Evolutionary conservation across 148 eudicot species (phyloP).

Genomic region (Oxyria digyna): DNA sequence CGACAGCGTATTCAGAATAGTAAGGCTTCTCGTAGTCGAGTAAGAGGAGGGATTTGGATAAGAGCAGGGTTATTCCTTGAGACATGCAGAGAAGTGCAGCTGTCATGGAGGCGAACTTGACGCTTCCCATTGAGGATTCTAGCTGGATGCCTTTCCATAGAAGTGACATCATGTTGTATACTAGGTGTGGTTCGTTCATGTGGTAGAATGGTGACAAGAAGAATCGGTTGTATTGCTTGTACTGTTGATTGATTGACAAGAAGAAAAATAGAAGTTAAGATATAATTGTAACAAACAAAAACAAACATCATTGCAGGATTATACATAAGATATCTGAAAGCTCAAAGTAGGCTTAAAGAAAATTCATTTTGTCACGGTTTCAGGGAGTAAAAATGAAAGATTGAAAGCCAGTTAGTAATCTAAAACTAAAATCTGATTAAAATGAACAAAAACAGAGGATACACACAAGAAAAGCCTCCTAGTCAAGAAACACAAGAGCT

Average conservation of each 20-base stretch:
- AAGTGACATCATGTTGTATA: constrained; percentile 87
- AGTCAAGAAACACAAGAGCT: background rate
- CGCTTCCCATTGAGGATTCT: constrained; percentile 77
- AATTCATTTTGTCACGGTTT: background rate
- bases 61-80: constrained; percentile 63
- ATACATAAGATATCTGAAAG: background rate
- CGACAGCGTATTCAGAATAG: constrained; percentile 71
- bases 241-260: constrained; percentile 30
- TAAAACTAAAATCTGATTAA: too few relatives aligned
- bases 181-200: constrained; percentile 62
- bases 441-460: too few relatives aligned
- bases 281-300: background rate
- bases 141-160: constrained; percentile 87
- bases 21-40: constrained; percentile 49
- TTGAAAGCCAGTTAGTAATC: too few relatives aligned
- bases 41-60: constrained; percentile 50
- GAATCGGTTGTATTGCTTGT: constrained; percentile 65
- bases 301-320: background rate
- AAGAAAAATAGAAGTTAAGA: background rate
- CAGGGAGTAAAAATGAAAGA: background rate
- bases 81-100: constrained; percentile 64
- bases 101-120: constrained; percentile 62
- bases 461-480: background rate
- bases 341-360: too few relatives aligned
- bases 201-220: constrained; percentile 84